Conservation (phyloP, 2,329 filamentous ascomycete species). For the Ophiognomonia clavigignenti-juglandacearum region DNA sequence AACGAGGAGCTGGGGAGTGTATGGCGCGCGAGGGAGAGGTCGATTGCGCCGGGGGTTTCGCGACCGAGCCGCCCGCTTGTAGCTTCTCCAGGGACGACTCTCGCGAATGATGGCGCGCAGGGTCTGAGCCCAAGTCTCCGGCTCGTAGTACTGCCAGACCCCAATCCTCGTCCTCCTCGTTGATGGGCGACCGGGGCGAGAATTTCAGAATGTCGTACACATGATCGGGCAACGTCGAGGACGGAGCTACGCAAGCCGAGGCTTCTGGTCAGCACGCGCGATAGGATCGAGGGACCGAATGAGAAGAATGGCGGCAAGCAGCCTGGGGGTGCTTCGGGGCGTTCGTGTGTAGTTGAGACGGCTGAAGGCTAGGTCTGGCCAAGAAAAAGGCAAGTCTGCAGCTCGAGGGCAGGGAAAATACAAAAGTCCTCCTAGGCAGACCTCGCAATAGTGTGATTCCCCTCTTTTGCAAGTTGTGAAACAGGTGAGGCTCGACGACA, state of each 20-base stretch:
- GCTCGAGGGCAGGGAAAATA: background rate
- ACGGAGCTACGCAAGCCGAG: conserved; percentile 42
- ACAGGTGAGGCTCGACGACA: conserved; percentile 16
- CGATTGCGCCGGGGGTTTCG: conserved; percentile 26
- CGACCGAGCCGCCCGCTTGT: conserved; percentile 28
- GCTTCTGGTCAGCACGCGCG: conserved; percentile 14
- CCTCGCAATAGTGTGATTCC: conserved; percentile 8
- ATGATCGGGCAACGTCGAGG: conserved; percentile 55
- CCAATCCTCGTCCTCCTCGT: conserved; percentile 50
- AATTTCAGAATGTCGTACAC: conserved; percentile 48
- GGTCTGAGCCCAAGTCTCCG: conserved; percentile 32
- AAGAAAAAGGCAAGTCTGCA: background rate
- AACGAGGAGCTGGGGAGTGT: conserved; percentile 36
- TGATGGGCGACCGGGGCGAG: conserved; percentile 45
- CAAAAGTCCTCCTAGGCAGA: background rate
- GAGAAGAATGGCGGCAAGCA: background rate
- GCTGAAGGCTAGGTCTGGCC: background rate
- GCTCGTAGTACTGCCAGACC: conserved; percentile 45
- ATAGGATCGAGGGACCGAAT: background rate
- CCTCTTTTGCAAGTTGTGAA: conserved; percentile 16
- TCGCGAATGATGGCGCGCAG: conserved; percentile 46
- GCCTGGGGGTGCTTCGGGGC: background rate
- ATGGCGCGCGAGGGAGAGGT: conserved; percentile 30
- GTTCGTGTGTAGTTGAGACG: background rate
- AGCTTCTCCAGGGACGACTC: conserved; percentile 56